Evolutionary conservation across 2,329 filamentous ascomycete genomes (phyloP).

Genomic region (Fusarium coffeatum): DNA sequence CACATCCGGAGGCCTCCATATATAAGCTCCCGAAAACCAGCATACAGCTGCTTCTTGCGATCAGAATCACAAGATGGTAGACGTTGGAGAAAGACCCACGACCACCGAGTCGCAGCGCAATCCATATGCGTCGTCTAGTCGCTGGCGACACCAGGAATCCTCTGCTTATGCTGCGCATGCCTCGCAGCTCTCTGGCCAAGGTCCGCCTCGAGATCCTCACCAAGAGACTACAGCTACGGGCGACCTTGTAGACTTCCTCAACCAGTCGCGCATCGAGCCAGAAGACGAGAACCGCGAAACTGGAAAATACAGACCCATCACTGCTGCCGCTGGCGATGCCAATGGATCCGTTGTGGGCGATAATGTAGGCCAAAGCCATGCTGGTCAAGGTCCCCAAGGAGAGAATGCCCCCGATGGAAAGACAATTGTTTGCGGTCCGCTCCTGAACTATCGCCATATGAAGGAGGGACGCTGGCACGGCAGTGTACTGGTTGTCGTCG

Average conservation of each 20-base stretch:
- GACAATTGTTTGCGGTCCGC: slow-evolving; percentile 76
- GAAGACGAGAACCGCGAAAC: slow-evolving; percentile 47
- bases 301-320: slow-evolving; percentile 61
- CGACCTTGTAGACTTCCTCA: slow-evolving; percentile 68
- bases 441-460: slow-evolving; percentile 83
- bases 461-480: slow-evolving; percentile 81
- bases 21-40: background rate
- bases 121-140: slow-evolving; percentile 66
- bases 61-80: slow-evolving; percentile 38
- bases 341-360: slow-evolving; percentile 18
- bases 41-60: background rate
- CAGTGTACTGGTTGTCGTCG: slow-evolving; percentile 85
- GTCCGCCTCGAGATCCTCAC: slow-evolving; percentile 47
- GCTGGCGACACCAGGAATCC: slow-evolving; percentile 74
- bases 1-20: slow-evolving; percentile 31
- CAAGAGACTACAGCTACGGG: slow-evolving; percentile 56
- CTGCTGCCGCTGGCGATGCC: slow-evolving; percentile 54
- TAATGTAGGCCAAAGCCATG: slow-evolving; percentile 48
- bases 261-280: slow-evolving; percentile 63
- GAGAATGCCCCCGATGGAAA: slow-evolving; percentile 57
- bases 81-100: slow-evolving; percentile 35
- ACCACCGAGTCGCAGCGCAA: slow-evolving; percentile 56
- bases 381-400: slow-evolving; percentile 15
- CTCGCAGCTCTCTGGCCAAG: slow-evolving; percentile 44
- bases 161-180: slow-evolving; percentile 65